Percentiles rank a stretch among this genome's conserved stretches.
Evolutionary conservation across 805 yeast genomes (phyloP).

Genomic region (Wickerhamia fluorescens): DNA sequence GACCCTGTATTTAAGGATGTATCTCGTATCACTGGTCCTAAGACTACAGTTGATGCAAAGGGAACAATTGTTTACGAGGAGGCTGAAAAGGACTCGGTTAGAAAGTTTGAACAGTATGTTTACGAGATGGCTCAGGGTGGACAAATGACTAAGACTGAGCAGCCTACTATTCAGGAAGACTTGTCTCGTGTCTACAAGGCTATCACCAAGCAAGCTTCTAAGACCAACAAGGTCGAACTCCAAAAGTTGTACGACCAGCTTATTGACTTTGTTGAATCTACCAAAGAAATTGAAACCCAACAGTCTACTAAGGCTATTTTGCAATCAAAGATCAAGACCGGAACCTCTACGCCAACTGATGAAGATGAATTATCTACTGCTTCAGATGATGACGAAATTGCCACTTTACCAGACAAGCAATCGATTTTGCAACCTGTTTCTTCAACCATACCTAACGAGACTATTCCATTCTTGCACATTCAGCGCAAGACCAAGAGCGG

Average conservation of each 20-base stretch:
- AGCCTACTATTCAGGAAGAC: conserved; percentile 81
- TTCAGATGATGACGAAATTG: conserved; percentile 71
- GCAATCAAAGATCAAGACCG: conserved; percentile 37
- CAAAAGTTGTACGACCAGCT: conserved; percentile 66
- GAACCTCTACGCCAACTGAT: conserved; percentile 26
- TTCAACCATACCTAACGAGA: conserved; percentile 66
- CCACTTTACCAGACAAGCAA: conserved; percentile 70
- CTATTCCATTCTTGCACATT: conserved; percentile 91
- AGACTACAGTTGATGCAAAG: conserved; percentile 77
- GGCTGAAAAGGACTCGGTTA: conserved; percentile 79
- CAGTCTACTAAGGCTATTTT: conserved; percentile 51
- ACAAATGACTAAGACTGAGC: conserved; percentile 58
- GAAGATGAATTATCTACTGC: conserved; percentile 39
- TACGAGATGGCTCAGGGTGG: conserved; percentile 96
- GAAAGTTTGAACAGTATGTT: conserved; percentile 93
- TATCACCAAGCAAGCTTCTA: conserved; percentile 64
- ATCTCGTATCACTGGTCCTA: conserved; percentile 90
- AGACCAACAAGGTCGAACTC: conserved; percentile 58
- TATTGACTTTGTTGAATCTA: conserved; percentile 58
- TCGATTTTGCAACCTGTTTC: conserved; percentile 70
- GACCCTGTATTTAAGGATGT: conserved; percentile 96
- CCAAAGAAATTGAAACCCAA: conserved; percentile 64
- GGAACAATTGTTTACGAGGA: conserved; percentile 85
- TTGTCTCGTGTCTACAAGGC: conserved; percentile 77
- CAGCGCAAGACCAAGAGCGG: conserved; percentile 70